Evolutionary conservation across 352 stramenopile genomes (phyloP), one percentile per base, ranked within the genome.

Genomic region (Pythium utonaiense): DNA sequence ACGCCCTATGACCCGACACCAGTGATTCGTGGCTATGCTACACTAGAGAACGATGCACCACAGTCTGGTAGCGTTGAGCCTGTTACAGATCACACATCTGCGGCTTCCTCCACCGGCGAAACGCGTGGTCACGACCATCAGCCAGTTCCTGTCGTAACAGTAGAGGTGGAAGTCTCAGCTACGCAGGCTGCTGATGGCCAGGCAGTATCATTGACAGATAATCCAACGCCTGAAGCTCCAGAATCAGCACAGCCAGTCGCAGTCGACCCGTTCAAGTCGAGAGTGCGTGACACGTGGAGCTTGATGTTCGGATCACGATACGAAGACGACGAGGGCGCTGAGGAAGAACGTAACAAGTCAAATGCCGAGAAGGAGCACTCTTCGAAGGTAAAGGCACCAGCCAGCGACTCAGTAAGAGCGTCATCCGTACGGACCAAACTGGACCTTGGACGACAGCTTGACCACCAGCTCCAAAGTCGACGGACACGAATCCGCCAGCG

Each of bases 301-400:
- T 66, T 80, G 36, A 74, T 90, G 24, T 90, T 90, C 58, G 75
- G 77, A 0, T 73, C 76, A 30, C 70, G 71, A 6, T 88, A 80
- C 49, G 80, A 86, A 54, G 70, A 86, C 16, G 66, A 69, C 1
- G 53, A 66, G 4, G 52, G 62, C 30, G 21, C 53, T 17, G 21
- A 21, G 8, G 10, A 34, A 13, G 19, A 7, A 41, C 40, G 27
- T 28, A 52, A 13, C 4, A 36, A 55, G 13, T 19, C 40, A 16
- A 47, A 3, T 8, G n/a, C n/a, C n/a, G n/a, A n/a, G 25, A 3
- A 17, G 17, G 14, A 21, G 2, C 8, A 40, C 24, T n/a, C 17
- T 25, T 16, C n/a, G 16, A 19, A 50, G 34, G 6, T 22, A 22
- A 28, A 24, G 45, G 13, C 16, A 22, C 12, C 28, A 57, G 33